Base-by-base conservation (phyloP, 2,329 filamentous ascomycete species). In the Grosmannia clavigera region DNA sequence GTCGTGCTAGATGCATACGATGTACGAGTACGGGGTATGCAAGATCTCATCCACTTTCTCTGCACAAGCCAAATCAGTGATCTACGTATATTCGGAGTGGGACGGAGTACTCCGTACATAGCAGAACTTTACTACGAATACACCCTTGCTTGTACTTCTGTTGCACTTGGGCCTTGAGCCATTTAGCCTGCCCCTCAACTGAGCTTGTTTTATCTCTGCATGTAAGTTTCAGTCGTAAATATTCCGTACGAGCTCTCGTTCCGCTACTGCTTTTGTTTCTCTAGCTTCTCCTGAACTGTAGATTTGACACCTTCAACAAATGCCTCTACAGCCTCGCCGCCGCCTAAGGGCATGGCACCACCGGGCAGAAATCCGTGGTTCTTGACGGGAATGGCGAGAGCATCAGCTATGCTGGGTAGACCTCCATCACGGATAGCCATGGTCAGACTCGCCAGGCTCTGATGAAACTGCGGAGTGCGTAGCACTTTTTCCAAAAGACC, bases 251-350 rank as follows among this genome's bases (percentile, higher is more conserved):
- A 14, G 43, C 22, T 11, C 50, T 64, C 58, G 67, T 65, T 22
- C 67, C 64, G 22, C 50, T 58, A 60, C 53, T 51, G 57, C 51
- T 61, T 55, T 22, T 64, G 53, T 62, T 68, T 64, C 29, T 57
- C 53, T 53, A 61, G 61, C 62, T 79, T 73, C 61, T 87, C 81
- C 73, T 88, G 80, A 0, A 91, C 87, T 6, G 83, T 85, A 74
- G 83, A 86, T 79, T 88, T 94, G 55, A 96, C 85, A 3, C 92
- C 94, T 60, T 95, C 83, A 27, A 99, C 80, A 73, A 99, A 99
- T 3, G 88, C 89, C 75, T 95, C 87, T 1, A 99, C 85, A 14
- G 92, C 92, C 67, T 94, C 87, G 6, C 88, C 89, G 58, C 92
- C 92, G 52, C 92, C 92, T 54, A 96, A 73, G 2, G 92, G 92